Evolutionary conservation across 768 basidiomycete genomes (phyloP), one percentile per base, ranked within the genome.

Genomic region (Pulveroboletus frians): DNA sequence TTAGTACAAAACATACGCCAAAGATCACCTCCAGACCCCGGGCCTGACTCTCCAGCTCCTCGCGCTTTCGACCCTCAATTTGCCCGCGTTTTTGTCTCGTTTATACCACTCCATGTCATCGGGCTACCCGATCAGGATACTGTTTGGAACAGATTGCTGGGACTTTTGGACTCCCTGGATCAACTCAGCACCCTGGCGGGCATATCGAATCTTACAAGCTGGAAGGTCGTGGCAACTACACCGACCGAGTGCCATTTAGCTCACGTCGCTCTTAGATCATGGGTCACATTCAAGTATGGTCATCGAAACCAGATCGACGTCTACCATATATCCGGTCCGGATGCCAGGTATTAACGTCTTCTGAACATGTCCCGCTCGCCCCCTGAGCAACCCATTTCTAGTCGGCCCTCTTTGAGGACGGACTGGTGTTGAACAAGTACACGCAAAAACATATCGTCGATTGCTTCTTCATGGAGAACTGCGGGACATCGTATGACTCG

Each of bases 11-110:
- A 43, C 45, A 54, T 60, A 38, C 53, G 47, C 9, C 34, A 34
- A 45, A 57, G 64, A 18, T 70, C 73, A 1, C 56, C 70, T 1
- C 66, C 72, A 1, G 65, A 71, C 4, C 76, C 73, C 3, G 52
- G 51, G 0, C 59, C 68, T 5, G 62, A 67, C 18, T 85, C 87
- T 4, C 69, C 73, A 0, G 81, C 78, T 0, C 64, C 60, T 15
- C 66, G 73, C 3, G 79, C 78, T 2, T 86, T 90, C 41, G 85
- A 90, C 56, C 80, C 84, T 0, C 72, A 76, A 44, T 77, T 88
- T 40, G 76, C 80, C 2, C 80, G 87, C n/a, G 73, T 75, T 23
- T 71, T 91, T 2, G 80, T 79, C 39, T 83, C 80, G 27, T 79
- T 78, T 48, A 78, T 86, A 55, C 88, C 88, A 0, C 76, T 86